A percentile compares a stretch with the other conserved stretches of the same genome.
Conservation (phyloP, 2,329 filamentous ascomycete species). For the Beauveria pseudobassiana region DNA sequence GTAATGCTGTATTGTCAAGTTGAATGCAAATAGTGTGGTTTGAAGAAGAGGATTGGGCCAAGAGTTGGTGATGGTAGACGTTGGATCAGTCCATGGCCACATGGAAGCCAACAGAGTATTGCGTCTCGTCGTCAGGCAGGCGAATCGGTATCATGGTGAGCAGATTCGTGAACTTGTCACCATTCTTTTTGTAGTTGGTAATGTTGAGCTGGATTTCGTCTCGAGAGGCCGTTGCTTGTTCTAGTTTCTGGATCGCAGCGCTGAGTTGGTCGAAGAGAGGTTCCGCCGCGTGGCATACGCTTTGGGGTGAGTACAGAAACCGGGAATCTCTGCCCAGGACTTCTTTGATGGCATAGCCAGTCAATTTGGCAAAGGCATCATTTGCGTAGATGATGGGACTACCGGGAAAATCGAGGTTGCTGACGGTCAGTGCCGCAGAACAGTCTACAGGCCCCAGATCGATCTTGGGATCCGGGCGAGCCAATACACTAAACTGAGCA, state of each 20-base stretch:
- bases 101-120: slow-evolving; percentile 76
- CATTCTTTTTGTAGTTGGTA: slow-evolving; percentile 76
- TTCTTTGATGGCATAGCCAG: slow-evolving; percentile 68
- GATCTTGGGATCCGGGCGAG: slow-evolving; percentile 65
- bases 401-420: slow-evolving; percentile 67
- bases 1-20: not conserved
- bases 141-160: slow-evolving; percentile 78
- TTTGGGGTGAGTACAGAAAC: slow-evolving; percentile 72
- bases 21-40: not conserved
- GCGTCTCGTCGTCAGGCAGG: slow-evolving; percentile 56
- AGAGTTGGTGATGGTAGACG: not conserved
- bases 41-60: not conserved
- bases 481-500: slow-evolving; percentile 52
- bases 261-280: slow-evolving; percentile 27
- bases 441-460: slow-evolving; percentile 76
- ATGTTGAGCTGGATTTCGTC: slow-evolving; percentile 45
- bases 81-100: slow-evolving; percentile 46
- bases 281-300: slow-evolving; percentile 19
- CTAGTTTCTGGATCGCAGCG: slow-evolving; percentile 50
- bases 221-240: slow-evolving; percentile 35
- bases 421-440: slow-evolving; percentile 77
- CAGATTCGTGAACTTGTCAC: slow-evolving; percentile 71
- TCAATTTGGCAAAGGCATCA: slow-evolving; percentile 69
- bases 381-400: slow-evolving; percentile 78
- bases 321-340: slow-evolving; percentile 75